Evolutionary conservation across 768 basidiomycete species (phyloP).

Genomic region (Tricholoma hemisulphureum): DNA sequence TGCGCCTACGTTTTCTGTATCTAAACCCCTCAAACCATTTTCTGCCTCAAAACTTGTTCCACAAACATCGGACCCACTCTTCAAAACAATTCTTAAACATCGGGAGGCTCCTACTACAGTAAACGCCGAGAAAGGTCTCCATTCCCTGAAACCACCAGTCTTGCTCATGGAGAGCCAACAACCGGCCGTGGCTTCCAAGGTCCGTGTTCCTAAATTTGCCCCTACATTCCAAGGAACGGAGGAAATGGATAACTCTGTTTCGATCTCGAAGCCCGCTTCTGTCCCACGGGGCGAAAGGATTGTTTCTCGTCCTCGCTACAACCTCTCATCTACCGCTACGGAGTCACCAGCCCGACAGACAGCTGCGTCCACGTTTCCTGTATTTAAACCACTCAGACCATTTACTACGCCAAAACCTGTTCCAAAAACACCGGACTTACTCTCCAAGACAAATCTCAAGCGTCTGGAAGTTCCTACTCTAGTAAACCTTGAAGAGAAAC

Average conservation of each 20-base stretch:
- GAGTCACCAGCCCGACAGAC: conserved; percentile 1
- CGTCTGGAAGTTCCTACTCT: conserved; percentile 12
- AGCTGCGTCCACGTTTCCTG: conserved; percentile 3
- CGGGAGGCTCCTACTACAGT: too few species aligned
- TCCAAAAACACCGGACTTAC: too few species aligned
- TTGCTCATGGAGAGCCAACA: too few species aligned
- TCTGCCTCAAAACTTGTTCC: too few species aligned
- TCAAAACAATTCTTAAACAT: too few species aligned
- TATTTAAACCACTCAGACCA: background rate
- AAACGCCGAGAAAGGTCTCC: too few species aligned
- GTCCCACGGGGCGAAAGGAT: background rate
- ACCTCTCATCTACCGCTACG: background rate
- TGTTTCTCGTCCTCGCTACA: background rate
- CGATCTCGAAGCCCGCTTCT: background rate
- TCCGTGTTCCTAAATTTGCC: conserved; percentile 12
- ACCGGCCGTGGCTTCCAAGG: conserved; percentile 5
- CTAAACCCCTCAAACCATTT: too few species aligned
- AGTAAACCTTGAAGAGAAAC: background rate
- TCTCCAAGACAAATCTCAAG: conserved; percentile 11
- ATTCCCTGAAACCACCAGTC: too few species aligned
- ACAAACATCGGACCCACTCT: too few species aligned
- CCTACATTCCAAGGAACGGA: conserved; percentile 13
- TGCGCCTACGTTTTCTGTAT: too few species aligned
- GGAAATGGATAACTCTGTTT: background rate
- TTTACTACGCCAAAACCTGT: background rate